Evolutionary conservation across 208 protist species (phyloP).

Genomic region (Leptomonas seymouri): DNA sequence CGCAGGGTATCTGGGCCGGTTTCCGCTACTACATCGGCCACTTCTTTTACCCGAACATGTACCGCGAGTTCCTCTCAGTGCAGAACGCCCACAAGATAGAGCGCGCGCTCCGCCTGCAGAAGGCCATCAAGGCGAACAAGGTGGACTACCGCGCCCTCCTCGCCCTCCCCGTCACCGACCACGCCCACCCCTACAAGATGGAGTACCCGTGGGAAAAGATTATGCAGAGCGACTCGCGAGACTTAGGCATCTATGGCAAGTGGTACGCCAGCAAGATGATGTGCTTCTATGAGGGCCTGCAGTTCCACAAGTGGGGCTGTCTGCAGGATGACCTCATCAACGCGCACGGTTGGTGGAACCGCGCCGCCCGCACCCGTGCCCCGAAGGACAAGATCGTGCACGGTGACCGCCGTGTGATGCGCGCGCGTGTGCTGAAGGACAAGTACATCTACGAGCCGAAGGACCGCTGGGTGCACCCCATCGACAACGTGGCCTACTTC

Average conservation of each 20-base stretch:
- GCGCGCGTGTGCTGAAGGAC: conserved; percentile 86
- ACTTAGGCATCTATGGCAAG: conserved; percentile 85
- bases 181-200: conserved; percentile 94
- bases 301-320: conserved; percentile 90
- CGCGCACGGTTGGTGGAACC: conserved; percentile 90
- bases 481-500: conserved; percentile 92
- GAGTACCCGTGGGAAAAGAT: conserved; percentile 93
- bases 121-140: conserved; percentile 93
- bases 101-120: conserved; percentile 86
- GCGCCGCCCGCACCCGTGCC: conserved; percentile 80
- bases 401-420: conserved; percentile 88
- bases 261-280: conserved; percentile 92
- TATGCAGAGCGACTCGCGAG: conserved; percentile 77
- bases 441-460: conserved; percentile 93
- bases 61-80: conserved; percentile 87
- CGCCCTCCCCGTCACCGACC: conserved; percentile 89
- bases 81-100: conserved; percentile 91
- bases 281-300: conserved; percentile 89
- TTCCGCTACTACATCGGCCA: conserved; percentile 88
- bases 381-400: conserved; percentile 90
- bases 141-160: conserved; percentile 90
- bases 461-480: conserved; percentile 91
- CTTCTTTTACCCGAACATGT: conserved; percentile 93
- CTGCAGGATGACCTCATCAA: conserved; percentile 92
- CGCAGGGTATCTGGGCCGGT: conserved; percentile 88